Percentiles rank a stretch among this genome's conserved stretches.
Conservation (phyloP, 805 yeast species). For the Yarrowia sp. region DNA sequence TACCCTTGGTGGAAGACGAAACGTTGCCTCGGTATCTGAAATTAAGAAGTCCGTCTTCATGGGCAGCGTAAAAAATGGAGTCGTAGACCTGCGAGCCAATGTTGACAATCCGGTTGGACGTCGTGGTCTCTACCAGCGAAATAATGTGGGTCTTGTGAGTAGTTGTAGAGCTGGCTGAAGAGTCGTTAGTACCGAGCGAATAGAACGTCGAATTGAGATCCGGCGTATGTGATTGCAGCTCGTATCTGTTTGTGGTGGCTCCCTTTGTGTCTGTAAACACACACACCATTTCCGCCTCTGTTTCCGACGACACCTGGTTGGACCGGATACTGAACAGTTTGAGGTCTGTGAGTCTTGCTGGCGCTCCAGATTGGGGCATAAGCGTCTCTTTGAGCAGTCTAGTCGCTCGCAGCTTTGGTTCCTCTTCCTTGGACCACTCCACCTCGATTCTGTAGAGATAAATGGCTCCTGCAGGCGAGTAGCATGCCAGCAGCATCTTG, state of each 20-base stretch:
- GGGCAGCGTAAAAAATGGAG: conserved; percentile 8
- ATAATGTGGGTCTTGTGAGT: conserved; percentile 2
- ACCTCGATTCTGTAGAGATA: conserved; percentile 35
- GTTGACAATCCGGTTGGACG: conserved; percentile 16
- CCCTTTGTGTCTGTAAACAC: conserved; percentile 25
- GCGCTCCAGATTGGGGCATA: conserved; percentile 7
- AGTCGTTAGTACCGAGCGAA: not conserved
- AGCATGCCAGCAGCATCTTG: conserved; percentile 35
- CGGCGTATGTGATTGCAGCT: conserved; percentile 17
- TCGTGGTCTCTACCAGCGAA: conserved; percentile 10
- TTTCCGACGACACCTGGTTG: conserved; percentile 25
- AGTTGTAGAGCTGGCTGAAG: not conserved
- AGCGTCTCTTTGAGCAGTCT: conserved; percentile 24
- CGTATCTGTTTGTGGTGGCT: conserved; percentile 3
- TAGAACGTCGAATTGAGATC: conserved; percentile 19
- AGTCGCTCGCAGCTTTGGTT: conserved; percentile 2
- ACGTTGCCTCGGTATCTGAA: conserved; percentile 27
- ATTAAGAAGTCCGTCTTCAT: conserved; percentile 28
- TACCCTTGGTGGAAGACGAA: conserved; percentile 30
- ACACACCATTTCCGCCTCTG: conserved; percentile 18
- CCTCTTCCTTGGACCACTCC: conserved; percentile 32
- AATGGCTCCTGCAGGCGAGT: conserved; percentile 30
- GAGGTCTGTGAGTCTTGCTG: conserved; percentile 15
- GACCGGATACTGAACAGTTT: conserved; percentile 23
- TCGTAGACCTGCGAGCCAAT: conserved; percentile 11